Percentiles rank a stretch among this genome's conserved stretches.
Conservation (phyloP, 2,329 filamentous ascomycete species). For the Arthroderma sp. region DNA sequence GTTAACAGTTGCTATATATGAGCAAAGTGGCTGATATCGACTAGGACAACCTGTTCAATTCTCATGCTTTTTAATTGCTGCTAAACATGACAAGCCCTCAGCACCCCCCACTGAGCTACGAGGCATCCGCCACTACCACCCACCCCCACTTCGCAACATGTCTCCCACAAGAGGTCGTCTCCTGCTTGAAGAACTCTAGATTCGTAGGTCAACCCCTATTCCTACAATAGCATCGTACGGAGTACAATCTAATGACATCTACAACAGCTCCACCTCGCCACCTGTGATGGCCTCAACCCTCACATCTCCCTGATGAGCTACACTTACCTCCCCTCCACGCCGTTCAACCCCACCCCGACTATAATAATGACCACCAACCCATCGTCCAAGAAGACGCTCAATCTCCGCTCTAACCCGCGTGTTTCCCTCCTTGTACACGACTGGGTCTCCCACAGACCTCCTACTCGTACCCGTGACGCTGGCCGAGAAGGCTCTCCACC, state of each 20-base stretch:
- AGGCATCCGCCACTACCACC: conserved; percentile 61
- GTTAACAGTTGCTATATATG: no score
- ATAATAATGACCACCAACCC: conserved; percentile 90
- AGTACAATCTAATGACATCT: conserved; percentile 6
- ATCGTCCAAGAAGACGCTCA: conserved; percentile 57
- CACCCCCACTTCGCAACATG: conserved; percentile 56
- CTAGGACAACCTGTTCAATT: neutral
- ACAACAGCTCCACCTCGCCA: conserved; percentile 80
- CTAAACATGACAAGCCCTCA: conserved; percentile 25
- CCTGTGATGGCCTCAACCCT: conserved; percentile 67
- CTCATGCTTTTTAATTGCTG: neutral
- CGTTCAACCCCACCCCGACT: conserved; percentile 57
- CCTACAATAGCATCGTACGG: conserved; percentile 7
- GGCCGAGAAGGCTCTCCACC: conserved; percentile 51
- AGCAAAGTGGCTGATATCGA: neutral
- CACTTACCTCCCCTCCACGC: conserved; percentile 78
- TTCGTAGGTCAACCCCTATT: conserved; percentile 53
- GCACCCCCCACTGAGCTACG: conserved; percentile 60
- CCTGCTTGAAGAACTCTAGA: conserved; percentile 85
- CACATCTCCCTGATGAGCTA: conserved; percentile 99
- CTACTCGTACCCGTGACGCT: conserved; percentile 49
- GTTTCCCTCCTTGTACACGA: conserved; percentile 95
- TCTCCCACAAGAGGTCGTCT: conserved; percentile 72
- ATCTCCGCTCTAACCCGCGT: conserved; percentile 70
- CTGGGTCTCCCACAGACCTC: conserved; percentile 88